These are phyloP conservation scores for Microdochium trichocladiopsis DNA, from an alignment of 2,329 filamentous ascomycete species.

Conservation along the genomic window DNA sequence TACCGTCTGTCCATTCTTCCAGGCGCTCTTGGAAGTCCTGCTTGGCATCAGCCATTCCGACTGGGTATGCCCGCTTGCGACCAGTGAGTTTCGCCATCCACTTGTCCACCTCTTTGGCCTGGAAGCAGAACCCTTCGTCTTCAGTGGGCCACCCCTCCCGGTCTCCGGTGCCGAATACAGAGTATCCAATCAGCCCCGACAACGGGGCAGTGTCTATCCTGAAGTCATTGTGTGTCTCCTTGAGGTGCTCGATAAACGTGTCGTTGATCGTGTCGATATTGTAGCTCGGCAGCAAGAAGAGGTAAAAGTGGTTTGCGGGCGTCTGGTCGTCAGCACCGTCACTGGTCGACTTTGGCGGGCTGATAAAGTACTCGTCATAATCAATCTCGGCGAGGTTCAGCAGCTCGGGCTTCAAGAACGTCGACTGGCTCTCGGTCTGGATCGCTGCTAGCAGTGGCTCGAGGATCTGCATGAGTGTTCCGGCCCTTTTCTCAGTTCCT, in stretches of 20 bases:
- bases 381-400: conserved; percentile 81
- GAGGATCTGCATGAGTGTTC: conserved; percentile 42
- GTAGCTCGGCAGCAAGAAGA: conserved; percentile 82
- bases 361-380: conserved; percentile 88
- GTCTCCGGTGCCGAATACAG: conserved; percentile 91
- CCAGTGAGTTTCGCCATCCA: conserved; percentile 96
- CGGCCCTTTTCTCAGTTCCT: conserved; percentile 69
- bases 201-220: conserved; percentile 86
- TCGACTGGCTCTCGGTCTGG: conserved; percentile 32
- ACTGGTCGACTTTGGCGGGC: conserved; percentile 54
- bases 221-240: conserved; percentile 95
- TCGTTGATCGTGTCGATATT: conserved; percentile 92
- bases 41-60: conserved; percentile 84
- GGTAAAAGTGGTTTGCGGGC: conserved; percentile 64
- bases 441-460: conserved; percentile 46
- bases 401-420: conserved; percentile 52
- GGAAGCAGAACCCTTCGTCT: conserved; percentile 85
- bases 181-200: conserved; percentile 71
- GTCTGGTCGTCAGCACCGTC: conserved; percentile 31
- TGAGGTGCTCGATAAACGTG: conserved; percentile 77
- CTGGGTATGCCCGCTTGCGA: conserved; percentile 77
- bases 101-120: conserved; percentile 82
- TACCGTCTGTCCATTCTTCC: conserved; percentile 69
- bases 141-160: conserved; percentile 88
- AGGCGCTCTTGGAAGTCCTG: conserved; percentile 60